Evolutionary conservation across 1,284 basidiomycete species (phyloP), one percentile per base, ranked within the genome.

Genomic region (Cystobasidium slooffiae): DNA sequence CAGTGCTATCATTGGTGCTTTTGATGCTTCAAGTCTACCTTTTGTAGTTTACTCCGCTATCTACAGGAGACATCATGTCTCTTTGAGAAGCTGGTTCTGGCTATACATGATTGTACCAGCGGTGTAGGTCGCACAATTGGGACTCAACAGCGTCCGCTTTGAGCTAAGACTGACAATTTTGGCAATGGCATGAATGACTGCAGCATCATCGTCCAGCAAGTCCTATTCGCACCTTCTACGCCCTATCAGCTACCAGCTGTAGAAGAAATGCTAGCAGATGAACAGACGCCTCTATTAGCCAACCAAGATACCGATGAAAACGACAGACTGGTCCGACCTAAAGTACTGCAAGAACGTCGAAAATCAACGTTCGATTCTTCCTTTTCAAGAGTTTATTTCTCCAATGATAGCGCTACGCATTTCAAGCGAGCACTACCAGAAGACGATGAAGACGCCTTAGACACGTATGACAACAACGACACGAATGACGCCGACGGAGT

Each of bases 1-100:
- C 47, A 81, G 81, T 39, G 80, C 82, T 31, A 78, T 84, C 43
- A 84, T 82, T 1, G 84, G 83, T 22, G 82, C 83, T 0, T 84
- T 84, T 70, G 83, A 84, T 69, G 82, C 82, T 6, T 82, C 80
- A 12, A 82, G 80, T 22, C 70, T 83, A 7, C 82, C 83, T 0
- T 82, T 81, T 47, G 79, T 83, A 22, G 61, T 83, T 24, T 83
- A 80, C 76, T 78, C 80, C 16, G 75, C 80, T n/a, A 76, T 76
- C 0, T 81, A 81, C 70, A 76, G 78, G n/a, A 66, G 70, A 3
- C 43, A 77, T 20, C 62, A 68, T 5, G 63, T 80, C 41, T 52
- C 76, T 12, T 79, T 82, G 6, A 75, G 79, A 9, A 80, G 78
- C 5, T 84, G 82, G 77, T 84, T 84, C 76, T 80, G 81, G 79